These are phyloP conservation scores for Colletotrichum nymphaeae DNA, from an alignment of 2,329 filamentous ascomycete genomes.

Conservation along the genomic window DNA sequence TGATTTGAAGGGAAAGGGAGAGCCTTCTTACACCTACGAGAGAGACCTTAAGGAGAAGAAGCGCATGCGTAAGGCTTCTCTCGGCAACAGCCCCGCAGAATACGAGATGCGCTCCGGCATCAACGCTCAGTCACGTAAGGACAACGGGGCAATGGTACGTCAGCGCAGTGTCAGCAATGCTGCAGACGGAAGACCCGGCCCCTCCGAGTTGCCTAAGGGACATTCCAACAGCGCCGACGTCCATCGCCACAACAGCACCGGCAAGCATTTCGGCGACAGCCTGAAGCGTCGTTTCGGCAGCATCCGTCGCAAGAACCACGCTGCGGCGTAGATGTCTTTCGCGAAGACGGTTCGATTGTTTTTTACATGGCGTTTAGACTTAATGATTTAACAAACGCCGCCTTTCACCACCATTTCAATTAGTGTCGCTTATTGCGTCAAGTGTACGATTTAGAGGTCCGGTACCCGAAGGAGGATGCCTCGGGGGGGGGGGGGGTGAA, in stretches of 20 bases:
- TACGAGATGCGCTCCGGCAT: slow-evolving; percentile 62
- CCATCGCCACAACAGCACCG: slow-evolving; percentile 53
- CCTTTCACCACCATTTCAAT: background rate
- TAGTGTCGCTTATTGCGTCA: background rate
- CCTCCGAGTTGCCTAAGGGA: slow-evolving; percentile 34
- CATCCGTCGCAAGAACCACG: slow-evolving; percentile 57
- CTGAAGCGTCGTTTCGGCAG: slow-evolving; percentile 66
- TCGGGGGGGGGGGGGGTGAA: background rate
- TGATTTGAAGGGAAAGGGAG: slow-evolving; percentile 86
- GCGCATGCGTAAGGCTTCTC: slow-evolving; percentile 40
- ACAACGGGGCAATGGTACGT: slow-evolving; percentile 43
- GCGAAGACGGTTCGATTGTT: background rate
- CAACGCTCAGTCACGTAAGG: slow-evolving; percentile 39
- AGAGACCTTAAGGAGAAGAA: slow-evolving; percentile 72
- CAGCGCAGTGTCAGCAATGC: slow-evolving; percentile 59
- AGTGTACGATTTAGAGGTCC: slow-evolving; percentile 10
- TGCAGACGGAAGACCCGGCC: slow-evolving; percentile 40
- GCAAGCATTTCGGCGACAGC: slow-evolving; percentile 60
- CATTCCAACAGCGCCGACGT: slow-evolving; percentile 42
- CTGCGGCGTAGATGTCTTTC: slow-evolving; percentile 9
- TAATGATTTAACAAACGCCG: background rate
- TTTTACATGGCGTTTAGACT: background rate
- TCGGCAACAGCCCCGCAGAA: slow-evolving; percentile 45
- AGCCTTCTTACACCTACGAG: slow-evolving; percentile 79
- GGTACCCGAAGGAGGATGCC: background rate